phyloP scores from a whole-genome alignment of 2,329 filamentous ascomycete genomes.

The Lasiodiplodia gonubiensis region DNA sequence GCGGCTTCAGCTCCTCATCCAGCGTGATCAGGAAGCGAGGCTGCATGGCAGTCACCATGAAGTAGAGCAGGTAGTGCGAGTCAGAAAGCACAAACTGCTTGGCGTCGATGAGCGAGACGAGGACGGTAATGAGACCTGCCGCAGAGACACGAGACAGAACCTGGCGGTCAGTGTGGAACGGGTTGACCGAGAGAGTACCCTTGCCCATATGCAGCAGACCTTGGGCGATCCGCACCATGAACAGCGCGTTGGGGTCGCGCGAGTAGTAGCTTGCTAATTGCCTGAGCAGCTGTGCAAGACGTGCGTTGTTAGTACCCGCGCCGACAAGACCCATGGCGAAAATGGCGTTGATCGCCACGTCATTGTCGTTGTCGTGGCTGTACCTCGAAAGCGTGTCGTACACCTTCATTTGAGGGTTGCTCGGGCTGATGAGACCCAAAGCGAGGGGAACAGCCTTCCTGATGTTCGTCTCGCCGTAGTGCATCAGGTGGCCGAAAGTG shows the following conservation, averaged over 20 bases:
- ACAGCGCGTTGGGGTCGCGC: slow-evolving; percentile 91
- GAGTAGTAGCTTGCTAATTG: slow-evolving; percentile 99
- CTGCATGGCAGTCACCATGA: slow-evolving; percentile 94
- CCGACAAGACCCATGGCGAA: slow-evolving; percentile 98
- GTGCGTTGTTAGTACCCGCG: slow-evolving; percentile 96
- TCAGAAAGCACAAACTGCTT: slow-evolving; percentile 79
- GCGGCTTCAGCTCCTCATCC: slow-evolving; percentile 89
- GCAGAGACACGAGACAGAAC: slow-evolving; percentile 91
- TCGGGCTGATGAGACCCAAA: slow-evolving; percentile 95
- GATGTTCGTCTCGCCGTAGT: slow-evolving; percentile 97
- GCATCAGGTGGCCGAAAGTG: slow-evolving; percentile 98
- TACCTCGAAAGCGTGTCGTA: slow-evolving; percentile 98
- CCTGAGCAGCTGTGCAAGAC: slow-evolving; percentile 89
- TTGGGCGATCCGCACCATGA: slow-evolving; percentile 99
- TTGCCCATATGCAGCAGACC: slow-evolving; percentile 99
- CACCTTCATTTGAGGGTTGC: slow-evolving; percentile 99
- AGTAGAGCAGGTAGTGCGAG: slow-evolving; percentile 94
- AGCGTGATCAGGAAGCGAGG: slow-evolving; percentile 95
- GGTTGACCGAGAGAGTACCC: slow-evolving; percentile 91
- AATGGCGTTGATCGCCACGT: slow-evolving; percentile 97
- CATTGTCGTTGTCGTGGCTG: slow-evolving; percentile 97
- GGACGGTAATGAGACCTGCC: slow-evolving; percentile 84
- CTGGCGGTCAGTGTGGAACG: slow-evolving; percentile 99
- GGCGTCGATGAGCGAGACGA: slow-evolving; percentile 93
- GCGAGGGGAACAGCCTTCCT: slow-evolving; percentile 93